Evolutionary conservation across 2,329 filamentous ascomycete genomes (phyloP).

Genomic region (Neocatenulostroma microsporum): DNA sequence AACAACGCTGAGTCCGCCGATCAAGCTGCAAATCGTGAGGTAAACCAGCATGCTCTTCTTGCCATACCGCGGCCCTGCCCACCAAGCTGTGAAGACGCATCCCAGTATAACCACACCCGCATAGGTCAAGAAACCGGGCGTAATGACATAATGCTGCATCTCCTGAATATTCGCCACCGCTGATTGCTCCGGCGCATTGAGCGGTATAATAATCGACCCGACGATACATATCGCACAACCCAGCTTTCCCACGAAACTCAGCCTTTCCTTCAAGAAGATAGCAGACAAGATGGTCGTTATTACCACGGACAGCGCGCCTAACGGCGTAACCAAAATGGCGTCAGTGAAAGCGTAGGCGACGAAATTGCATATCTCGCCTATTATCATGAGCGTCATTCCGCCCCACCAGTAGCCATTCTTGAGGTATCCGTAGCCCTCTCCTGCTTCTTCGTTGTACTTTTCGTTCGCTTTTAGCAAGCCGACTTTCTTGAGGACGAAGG

Average conservation of each 20-base stretch:
- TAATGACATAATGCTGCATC: slow-evolving; percentile 80
- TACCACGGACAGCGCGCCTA: slow-evolving; percentile 87
- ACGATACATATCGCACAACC: slow-evolving; percentile 93
- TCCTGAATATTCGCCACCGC: slow-evolving; percentile 82
- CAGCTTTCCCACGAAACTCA: slow-evolving; percentile 94
- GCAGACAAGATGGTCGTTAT: slow-evolving; percentile 84
- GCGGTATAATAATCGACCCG: slow-evolving; percentile 84
- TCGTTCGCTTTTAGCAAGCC: slow-evolving; percentile 86
- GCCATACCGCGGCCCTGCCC: slow-evolving; percentile 77
- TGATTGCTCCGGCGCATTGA: slow-evolving; percentile 83
- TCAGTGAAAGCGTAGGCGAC: slow-evolving; percentile 96
- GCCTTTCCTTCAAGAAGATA: slow-evolving; percentile 88
- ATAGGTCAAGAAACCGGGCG: slow-evolving; percentile 79
- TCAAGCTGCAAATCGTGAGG: slow-evolving; percentile 88
- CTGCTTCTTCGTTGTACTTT: slow-evolving; percentile 92
- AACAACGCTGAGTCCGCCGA: slow-evolving; percentile 90
- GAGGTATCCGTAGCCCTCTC: slow-evolving; percentile 94
- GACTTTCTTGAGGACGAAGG: slow-evolving; percentile 92
- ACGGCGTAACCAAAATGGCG: slow-evolving; percentile 85
- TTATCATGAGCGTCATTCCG: slow-evolving; percentile 94
- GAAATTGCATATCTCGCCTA: slow-evolving; percentile 95
- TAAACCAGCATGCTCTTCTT: slow-evolving; percentile 98
- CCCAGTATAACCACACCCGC: slow-evolving; percentile 74
- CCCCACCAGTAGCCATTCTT: slow-evolving; percentile 94
- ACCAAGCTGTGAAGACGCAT: slow-evolving; percentile 64